Base-by-base conservation (phyloP, 306 rosid genomes). In the Clitoria ternatea region DNA sequence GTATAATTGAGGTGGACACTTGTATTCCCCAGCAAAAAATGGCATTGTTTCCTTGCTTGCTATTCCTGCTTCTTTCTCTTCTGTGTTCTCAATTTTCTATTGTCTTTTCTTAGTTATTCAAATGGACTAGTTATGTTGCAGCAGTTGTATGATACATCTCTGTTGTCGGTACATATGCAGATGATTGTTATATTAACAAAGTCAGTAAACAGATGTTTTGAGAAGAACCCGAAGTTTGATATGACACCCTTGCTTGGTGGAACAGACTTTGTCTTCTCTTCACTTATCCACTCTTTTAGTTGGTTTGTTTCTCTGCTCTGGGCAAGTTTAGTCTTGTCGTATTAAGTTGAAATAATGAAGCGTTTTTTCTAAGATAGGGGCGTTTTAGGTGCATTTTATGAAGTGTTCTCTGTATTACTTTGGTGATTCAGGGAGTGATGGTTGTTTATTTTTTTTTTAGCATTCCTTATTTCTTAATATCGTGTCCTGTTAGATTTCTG, bases 161-260 rank as follows among this genome's bases (percentile, higher is more conserved):
- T 76, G 20, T 57, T 71, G 45, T 69, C 43, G 45, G 56, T 32
- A 49, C 69, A 67, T 79, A 59, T 90, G 96, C 97, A 92, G 98
- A 84, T 92, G 93, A 82, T 92, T 73, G 91, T 92, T 70, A 92
- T 92, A 81, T 77, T 92, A 71, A 92, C 98, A 32, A 90, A 92
- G 89, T 86, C 98, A 20, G 87, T 92, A 63, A 88, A 88, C 82
- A 88, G 85, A 79, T 90, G 93, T 83, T 92, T 92, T 81, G 98
- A 90, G 91, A 92, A 87, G 93, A 92, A 92, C 57, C 82, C 98
- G n/a, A 92, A 90, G 89, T 92, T 92, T 85, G 98, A 92, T 76
- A 92, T 90, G 97, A 85, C 98, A 65, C 85, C 97, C 73, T 84
- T 92, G 85, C 97, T 92, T 71, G 98, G 98, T 74, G 98, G 97